These are phyloP conservation scores for Alternaria hordeiaustralica DNA, from an alignment of 2,329 filamentous ascomycete species.

Conservation along the genomic window DNA sequence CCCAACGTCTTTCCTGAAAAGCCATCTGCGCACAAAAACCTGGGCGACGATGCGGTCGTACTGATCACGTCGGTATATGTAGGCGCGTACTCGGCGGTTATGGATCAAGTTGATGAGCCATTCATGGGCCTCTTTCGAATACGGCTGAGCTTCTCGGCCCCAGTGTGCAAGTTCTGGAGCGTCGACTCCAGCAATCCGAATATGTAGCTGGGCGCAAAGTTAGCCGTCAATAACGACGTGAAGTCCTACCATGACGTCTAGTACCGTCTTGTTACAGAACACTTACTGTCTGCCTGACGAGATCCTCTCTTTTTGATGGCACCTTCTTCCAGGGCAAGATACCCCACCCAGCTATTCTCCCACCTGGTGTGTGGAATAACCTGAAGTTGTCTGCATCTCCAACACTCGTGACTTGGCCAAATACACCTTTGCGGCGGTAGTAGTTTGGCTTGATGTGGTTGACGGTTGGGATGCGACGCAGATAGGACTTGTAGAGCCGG, in stretches of 20 bases:
- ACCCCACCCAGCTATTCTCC: constrained; percentile 86
- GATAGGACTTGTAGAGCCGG: constrained; percentile 71
- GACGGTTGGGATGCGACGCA: constrained; percentile 83
- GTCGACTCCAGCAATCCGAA: constrained; percentile 90
- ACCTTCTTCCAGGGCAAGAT: constrained; percentile 78
- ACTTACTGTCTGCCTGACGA: constrained; percentile 78
- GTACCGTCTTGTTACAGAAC: background rate
- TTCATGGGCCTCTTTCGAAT: constrained; percentile 76
- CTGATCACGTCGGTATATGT: constrained; percentile 85
- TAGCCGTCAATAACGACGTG: constrained; percentile 11
- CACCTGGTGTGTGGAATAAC: constrained; percentile 93
- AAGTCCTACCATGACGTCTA: background rate
- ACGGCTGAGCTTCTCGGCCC: constrained; percentile 85
- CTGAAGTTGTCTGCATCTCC: constrained; percentile 97
- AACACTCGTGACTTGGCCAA: constrained; percentile 88
- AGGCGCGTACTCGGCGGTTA: constrained; percentile 77
- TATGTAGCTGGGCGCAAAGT: constrained; percentile 68
- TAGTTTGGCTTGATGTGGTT: constrained; percentile 75
- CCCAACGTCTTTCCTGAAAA: constrained; percentile 80
- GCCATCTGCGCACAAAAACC: constrained; percentile 72
- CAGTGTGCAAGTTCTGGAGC: constrained; percentile 94
- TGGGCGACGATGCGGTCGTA: constrained; percentile 91
- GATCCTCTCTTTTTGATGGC: constrained; percentile 69
- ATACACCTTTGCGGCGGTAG: constrained; percentile 77
- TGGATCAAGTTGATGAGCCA: constrained; percentile 80